These are phyloP conservation scores for Basidiobolus meristosporus DNA, from an alignment of 371 early-diverging fungal genomes.

Conservation along the genomic window DNA sequence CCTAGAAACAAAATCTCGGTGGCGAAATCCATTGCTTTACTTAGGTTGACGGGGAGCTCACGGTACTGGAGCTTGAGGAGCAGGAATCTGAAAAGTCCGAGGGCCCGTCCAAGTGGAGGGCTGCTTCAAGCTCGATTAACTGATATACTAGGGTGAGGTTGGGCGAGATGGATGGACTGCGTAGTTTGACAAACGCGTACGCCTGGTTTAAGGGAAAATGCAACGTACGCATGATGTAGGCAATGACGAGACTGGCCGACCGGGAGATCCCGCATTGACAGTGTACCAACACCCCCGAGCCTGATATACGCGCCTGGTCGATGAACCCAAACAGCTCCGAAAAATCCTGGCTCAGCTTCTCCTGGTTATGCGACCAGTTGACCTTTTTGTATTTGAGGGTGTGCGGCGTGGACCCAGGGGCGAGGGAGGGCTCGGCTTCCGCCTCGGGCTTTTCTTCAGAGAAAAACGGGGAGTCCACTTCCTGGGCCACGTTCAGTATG, in stretches of 20 bases:
- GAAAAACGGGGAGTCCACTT: slow-evolving; percentile 29
- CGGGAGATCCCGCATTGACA: slow-evolving; percentile 83
- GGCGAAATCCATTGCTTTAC: background rate
- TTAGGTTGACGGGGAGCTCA: background rate
- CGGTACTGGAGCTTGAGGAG: slow-evolving; percentile 1
- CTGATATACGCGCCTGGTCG: slow-evolving; percentile 27
- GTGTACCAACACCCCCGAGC: slow-evolving; percentile 55
- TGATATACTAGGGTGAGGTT: slow-evolving; percentile 62
- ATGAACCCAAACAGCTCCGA: slow-evolving; percentile 45
- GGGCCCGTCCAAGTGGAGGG: background rate
- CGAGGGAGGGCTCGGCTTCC: slow-evolving; percentile 4
- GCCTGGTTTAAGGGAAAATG: slow-evolving; percentile 37
- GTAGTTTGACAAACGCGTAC: slow-evolving; percentile 50
- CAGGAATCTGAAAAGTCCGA: slow-evolving; percentile 2
- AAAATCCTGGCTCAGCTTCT: slow-evolving; percentile 37
- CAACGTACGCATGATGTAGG: slow-evolving; percentile 61
- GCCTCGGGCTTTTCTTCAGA: slow-evolving; percentile 2
- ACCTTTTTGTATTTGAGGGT: slow-evolving; percentile 22
- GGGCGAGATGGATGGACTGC: slow-evolving; percentile 55
- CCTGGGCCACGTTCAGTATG: slow-evolving; percentile 63
- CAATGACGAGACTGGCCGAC: slow-evolving; percentile 70
- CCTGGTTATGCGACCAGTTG: slow-evolving; percentile 62
- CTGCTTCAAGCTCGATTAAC: slow-evolving; percentile 61
- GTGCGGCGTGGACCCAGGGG: slow-evolving; percentile 1
- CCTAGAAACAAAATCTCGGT: no score